Evolutionary conservation across 257 asterid genomes (phyloP).

Genomic region (Linderniella brevidens): DNA sequence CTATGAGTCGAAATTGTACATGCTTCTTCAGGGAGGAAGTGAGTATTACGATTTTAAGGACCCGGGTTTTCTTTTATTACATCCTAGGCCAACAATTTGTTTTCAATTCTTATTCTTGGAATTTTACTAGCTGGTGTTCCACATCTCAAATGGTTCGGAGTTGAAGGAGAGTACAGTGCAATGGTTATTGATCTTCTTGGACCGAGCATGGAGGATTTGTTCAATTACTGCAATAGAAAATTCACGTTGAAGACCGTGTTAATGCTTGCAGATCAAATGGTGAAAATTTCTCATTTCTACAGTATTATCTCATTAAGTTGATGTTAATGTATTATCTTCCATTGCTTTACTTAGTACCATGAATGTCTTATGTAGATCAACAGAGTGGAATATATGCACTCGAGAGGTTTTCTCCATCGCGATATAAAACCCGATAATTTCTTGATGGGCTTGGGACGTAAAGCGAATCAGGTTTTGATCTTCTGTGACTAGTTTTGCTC

Average conservation of each 20-base stretch:
- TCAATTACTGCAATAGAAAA: constrained; percentile 68
- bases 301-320: neutral
- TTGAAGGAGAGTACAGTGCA: constrained; percentile 55
- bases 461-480: constrained; percentile 70
- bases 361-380: constrained; percentile 37
- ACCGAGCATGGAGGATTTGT: constrained; percentile 78
- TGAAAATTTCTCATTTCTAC: constrained; percentile 19
- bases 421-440: constrained; percentile 92
- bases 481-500: neutral
- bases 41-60: constrained; percentile 13
- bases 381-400: constrained; percentile 92
- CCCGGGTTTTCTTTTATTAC: neutral
- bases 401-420: constrained; percentile 96
- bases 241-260: constrained; percentile 60
- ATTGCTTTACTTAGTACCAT: neutral
- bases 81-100: constrained; percentile 3
- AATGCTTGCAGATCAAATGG: constrained; percentile 85
- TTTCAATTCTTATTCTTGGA: constrained; percentile 12
- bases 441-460: constrained; percentile 94
- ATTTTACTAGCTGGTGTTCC: constrained; percentile 74
- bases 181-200: constrained; percentile 81
- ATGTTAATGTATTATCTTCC: neutral
- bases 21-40: constrained; percentile 97
- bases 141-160: constrained; percentile 72
- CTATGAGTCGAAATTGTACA: constrained; percentile 77